phyloP scores from a whole-genome alignment of 192 early-diverging fungal species.

The Linnemannia schmuckeri region DNA sequence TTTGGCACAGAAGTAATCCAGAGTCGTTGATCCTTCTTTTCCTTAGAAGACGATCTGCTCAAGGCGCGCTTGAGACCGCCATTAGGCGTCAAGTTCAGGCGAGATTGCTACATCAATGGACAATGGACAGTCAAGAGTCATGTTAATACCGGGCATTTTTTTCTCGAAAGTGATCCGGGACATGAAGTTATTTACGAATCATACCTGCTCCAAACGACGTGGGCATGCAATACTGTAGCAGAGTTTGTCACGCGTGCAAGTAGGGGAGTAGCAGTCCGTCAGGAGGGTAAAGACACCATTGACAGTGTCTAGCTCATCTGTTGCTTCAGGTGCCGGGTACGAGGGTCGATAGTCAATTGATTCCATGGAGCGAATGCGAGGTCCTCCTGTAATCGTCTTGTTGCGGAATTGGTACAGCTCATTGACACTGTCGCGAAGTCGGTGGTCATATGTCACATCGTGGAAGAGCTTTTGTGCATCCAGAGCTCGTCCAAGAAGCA shows the following conservation, averaged over 20 bases:
- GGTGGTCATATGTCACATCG: slow-evolving; percentile 89
- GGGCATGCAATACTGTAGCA: slow-evolving; percentile 96
- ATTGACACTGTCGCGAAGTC: slow-evolving; percentile 85
- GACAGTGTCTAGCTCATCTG: slow-evolving; percentile 62
- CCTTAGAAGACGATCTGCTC: slow-evolving; percentile 58
- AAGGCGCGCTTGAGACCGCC: slow-evolving; percentile 49
- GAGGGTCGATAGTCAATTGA: slow-evolving; percentile 33
- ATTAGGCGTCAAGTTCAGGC: slow-evolving; percentile 55
- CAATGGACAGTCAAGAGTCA: not conserved
- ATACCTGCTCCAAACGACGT: slow-evolving; percentile 77
- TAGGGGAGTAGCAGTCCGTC: slow-evolving; percentile 95
- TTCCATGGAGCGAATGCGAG: slow-evolving; percentile 44
- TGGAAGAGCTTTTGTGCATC: slow-evolving; percentile 94
- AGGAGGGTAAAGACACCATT: slow-evolving; percentile 93
- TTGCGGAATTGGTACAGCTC: slow-evolving; percentile 89
- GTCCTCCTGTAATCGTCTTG: slow-evolving; percentile 46
- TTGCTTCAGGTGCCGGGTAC: slow-evolving; percentile 20
- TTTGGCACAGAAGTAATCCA: slow-evolving; percentile 90
- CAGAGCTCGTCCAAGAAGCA: slow-evolving; percentile 89
- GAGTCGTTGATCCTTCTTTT: slow-evolving; percentile 75
- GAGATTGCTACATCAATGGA: slow-evolving; percentile 35
- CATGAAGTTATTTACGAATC: not conserved
- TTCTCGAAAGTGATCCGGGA: not conserved
- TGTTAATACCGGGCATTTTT: too few species aligned
- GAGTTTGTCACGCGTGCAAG: slow-evolving; percentile 81